phyloP scores from a whole-genome alignment of 2,329 filamentous ascomycete species.

The Lithohypha guttulata region DNA sequence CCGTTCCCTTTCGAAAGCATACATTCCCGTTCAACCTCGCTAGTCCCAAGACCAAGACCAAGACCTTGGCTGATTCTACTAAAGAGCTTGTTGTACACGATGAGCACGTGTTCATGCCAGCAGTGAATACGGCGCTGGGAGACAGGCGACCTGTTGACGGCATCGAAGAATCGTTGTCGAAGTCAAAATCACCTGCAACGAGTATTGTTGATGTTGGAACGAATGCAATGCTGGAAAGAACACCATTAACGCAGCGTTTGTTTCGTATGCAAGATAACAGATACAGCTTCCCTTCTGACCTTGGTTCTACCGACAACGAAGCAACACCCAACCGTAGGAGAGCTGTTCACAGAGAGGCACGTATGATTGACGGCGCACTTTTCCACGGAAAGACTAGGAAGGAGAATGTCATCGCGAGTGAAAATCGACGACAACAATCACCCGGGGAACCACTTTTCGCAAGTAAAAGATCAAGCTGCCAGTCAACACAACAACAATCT shows the following conservation, averaged over 20 bases:
- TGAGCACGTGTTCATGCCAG: not conserved
- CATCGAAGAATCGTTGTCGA: not conserved
- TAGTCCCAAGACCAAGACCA: not conserved
- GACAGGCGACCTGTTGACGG: no score
- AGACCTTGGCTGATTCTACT: not conserved
- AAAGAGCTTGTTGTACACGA: not conserved
- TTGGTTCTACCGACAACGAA: slow-evolving; percentile 7
- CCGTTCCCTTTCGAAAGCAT: not conserved
- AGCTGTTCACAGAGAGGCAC: slow-evolving; percentile 16
- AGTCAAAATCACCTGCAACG: not conserved
- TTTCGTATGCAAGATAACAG: not conserved
- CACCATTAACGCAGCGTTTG: not conserved
- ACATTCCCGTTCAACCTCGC: not conserved
- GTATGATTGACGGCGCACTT: slow-evolving; percentile 17
- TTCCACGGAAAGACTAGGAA: slow-evolving; percentile 10
- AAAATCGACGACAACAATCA: slow-evolving; percentile 3
- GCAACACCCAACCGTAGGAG: slow-evolving; percentile 12
- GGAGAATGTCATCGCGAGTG: slow-evolving; percentile 10
- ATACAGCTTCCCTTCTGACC: slow-evolving; percentile 8
- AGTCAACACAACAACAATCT: slow-evolving; percentile 8
- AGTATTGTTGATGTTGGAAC: not conserved
- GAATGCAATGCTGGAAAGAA: not conserved
- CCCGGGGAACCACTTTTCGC: no score
- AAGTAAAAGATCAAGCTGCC: not conserved
- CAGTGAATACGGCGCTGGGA: not conserved